Evolutionary conservation across 805 yeast genomes (phyloP).

Genomic region (Debaryomyces tyrocola): DNA sequence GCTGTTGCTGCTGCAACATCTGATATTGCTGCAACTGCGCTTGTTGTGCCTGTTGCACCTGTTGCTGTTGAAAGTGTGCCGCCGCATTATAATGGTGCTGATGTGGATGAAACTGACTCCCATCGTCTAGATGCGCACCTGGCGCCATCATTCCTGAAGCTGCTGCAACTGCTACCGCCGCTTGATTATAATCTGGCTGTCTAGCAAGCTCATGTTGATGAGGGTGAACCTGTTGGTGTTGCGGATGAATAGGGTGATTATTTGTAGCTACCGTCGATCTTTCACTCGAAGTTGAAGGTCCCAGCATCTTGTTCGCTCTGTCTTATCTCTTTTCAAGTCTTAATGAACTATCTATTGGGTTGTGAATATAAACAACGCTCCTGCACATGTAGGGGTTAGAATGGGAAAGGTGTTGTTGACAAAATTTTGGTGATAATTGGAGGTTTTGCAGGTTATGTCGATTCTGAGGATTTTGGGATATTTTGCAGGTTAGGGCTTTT

Average conservation of each 20-base stretch:
- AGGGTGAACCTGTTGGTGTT: slow-evolving; percentile 9
- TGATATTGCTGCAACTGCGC: slow-evolving; percentile 8
- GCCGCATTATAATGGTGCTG: slow-evolving; percentile 20
- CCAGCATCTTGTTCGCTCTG: slow-evolving; percentile 19
- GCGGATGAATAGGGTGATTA: slow-evolving; percentile 5
- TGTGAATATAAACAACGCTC: slow-evolving; percentile 22
- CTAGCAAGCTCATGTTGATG: slow-evolving; percentile 11
- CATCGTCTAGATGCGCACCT: slow-evolving; percentile 11
- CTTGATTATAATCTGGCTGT: slow-evolving; percentile 12
- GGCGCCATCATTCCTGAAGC: slow-evolving; percentile 16
- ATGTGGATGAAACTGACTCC: slow-evolving; percentile 12
- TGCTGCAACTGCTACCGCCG: slow-evolving; percentile 17
- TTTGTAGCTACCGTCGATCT: slow-evolving; percentile 20
- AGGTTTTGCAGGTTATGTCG: neutral
- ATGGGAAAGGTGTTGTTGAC: slow-evolving; percentile 6
- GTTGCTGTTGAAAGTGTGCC: slow-evolving; percentile 12
- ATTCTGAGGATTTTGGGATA: neutral
- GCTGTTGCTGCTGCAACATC: slow-evolving; percentile 11
- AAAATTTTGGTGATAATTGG: slow-evolving; percentile 8
- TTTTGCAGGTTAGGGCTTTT: slow-evolving; percentile 2
- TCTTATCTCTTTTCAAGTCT: neutral
- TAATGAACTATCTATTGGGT: slow-evolving; percentile 6
- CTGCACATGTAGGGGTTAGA: slow-evolving; percentile 21
- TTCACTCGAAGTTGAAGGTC: slow-evolving; percentile 32
- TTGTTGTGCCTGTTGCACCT: slow-evolving; percentile 13